Evolutionary conservation across 495 filamentous ascomycete genomes (phyloP), one percentile per base, ranked within the genome.

Genomic region (Pseudevernia furfuracea): DNA sequence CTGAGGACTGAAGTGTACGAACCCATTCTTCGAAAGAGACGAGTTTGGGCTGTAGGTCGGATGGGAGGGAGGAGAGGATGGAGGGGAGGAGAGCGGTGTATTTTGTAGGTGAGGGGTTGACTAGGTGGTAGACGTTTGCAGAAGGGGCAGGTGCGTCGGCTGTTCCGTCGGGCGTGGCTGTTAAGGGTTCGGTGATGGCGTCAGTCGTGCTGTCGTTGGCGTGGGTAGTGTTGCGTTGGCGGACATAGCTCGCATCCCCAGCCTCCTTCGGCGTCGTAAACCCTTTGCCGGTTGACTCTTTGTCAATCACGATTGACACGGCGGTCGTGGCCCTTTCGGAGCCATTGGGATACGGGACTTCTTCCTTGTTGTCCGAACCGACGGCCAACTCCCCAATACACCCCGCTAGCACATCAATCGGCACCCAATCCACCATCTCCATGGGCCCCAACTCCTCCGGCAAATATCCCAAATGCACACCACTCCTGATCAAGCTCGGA

Each of bases 361-460:
- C 34, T 36, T 8, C 34, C 4, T 36, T 8, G 7, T 41, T 41
- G 5, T 44, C 41, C 15, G 15, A 21, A 17, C 19, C 41, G 41
- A 19, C 0, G 41, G 38, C 4, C 19, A 78, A 72, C 28, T 80
- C 76, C 32, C 65, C 65, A 0, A 78, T 65, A 2, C 64, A 12
- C 36, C 74, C 71, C 8, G 76, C 73, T 0, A 81, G 73, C 21
- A 61, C 43, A 75, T 78, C 82, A 77, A 85, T 66, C 76, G 71
- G 38, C 70, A 83, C 3, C 63, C 63, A 61, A n/a, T 66, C 78
- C 0, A 81, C 63, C 10, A 63, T 66, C 1, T 73, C 70, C 69
- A 77, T 70, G 15, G 61, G 46, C 76, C 76, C 79, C 0, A 83
- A 67, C 0, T 71, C 68, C 11, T 63, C 53, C 0, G 81, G 80